Conservation (phyloP, 768 basidiomycete species). For the Leccinum subgranulosum region DNA sequence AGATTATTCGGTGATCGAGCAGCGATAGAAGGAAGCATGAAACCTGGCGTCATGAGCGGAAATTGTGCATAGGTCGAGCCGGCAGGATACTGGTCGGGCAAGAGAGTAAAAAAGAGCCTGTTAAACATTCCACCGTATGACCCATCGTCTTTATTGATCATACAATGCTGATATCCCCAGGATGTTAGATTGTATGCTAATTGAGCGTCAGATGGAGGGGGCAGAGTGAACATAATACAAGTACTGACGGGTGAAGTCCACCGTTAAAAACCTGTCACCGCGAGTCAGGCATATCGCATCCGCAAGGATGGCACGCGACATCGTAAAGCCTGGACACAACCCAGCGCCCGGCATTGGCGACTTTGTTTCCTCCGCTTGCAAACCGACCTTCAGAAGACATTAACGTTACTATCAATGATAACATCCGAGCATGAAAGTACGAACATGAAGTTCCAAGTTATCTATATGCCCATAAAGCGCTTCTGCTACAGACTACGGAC, state of each 20-base stretch:
- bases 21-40: slow-evolving; percentile 41
- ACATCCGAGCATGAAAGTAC: slow-evolving; percentile 12
- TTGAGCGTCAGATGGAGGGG: slow-evolving; percentile 2
- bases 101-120: slow-evolving; percentile 68
- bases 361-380: slow-evolving; percentile 75
- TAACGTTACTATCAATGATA: neutral
- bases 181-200: slow-evolving; percentile 69
- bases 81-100: slow-evolving; percentile 66
- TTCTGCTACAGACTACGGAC: slow-evolving; percentile 53
- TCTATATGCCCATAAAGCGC: slow-evolving; percentile 69
- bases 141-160: slow-evolving; percentile 59
- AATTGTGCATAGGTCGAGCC: slow-evolving; percentile 73
- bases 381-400: slow-evolving; percentile 43
- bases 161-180: slow-evolving; percentile 77
- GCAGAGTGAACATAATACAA: neutral
- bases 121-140: slow-evolving; percentile 74
- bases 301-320: slow-evolving; percentile 75
- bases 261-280: slow-evolving; percentile 77
- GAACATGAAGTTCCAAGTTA: slow-evolving; percentile 74
- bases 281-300: slow-evolving; percentile 74
- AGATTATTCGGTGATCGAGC: slow-evolving; percentile 30
- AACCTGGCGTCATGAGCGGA: slow-evolving; percentile 68
- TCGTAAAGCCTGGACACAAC: slow-evolving; percentile 79
- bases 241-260: slow-evolving; percentile 69
- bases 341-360: slow-evolving; percentile 63